phyloP scores from a whole-genome alignment of 2,329 filamentous ascomycete species.

The Fusarium setosum region DNA sequence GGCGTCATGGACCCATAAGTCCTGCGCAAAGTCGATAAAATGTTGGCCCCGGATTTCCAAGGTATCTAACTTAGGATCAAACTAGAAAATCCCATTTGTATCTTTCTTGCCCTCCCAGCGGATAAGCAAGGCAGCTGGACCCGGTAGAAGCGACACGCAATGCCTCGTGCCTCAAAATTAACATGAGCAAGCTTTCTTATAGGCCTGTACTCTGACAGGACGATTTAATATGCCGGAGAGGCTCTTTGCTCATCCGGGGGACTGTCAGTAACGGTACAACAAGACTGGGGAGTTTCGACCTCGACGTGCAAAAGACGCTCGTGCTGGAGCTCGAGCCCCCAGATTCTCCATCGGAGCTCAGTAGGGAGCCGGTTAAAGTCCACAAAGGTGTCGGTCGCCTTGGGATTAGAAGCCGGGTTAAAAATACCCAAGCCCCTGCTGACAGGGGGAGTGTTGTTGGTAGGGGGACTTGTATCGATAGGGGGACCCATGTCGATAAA shows the following conservation, averaged over 20 bases:
- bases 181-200: not conserved
- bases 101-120: not conserved
- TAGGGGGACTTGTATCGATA: too few relatives aligned
- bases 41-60: not conserved
- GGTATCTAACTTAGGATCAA: not conserved
- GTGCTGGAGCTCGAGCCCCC: not conserved
- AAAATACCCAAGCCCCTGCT: not conserved
- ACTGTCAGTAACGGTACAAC: not conserved
- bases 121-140: not conserved
- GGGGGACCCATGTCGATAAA: too few relatives aligned
- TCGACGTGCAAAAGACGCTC: not conserved
- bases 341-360: not conserved
- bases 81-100: not conserved
- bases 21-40: not conserved
- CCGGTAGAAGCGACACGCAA: not conserved
- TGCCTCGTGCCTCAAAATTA: not conserved
- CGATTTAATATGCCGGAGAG: not conserved
- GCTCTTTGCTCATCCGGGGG: too few relatives aligned
- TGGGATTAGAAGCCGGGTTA: not conserved
- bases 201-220: not conserved
- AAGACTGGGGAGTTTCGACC: not conserved
- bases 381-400: not conserved
- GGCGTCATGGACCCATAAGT: not conserved
- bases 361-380: not conserved
- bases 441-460: not conserved